phyloP scores from a whole-genome alignment of 306 rosid genomes.

The Gillenia trifoliata region DNA sequence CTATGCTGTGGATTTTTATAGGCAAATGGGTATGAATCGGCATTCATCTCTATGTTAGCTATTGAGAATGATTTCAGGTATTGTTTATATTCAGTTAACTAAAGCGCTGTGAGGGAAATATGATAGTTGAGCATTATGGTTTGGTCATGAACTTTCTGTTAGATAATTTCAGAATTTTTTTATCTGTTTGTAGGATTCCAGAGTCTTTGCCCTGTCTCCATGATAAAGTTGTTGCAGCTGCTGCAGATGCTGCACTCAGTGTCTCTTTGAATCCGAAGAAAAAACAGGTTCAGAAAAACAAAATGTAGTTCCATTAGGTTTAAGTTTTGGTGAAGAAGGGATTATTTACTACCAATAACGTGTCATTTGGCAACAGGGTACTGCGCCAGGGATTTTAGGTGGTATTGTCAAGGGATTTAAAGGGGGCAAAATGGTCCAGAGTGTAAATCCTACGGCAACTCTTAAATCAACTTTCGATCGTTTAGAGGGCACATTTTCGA shows the following conservation, averaged over 20 bases:
- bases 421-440: slow-evolving; percentile 46
- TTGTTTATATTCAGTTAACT: slow-evolving; percentile 3
- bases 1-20: slow-evolving; percentile 30
- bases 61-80: slow-evolving; percentile 75
- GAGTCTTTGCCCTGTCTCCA: slow-evolving; percentile 80
- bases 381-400: slow-evolving; percentile 63
- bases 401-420: slow-evolving; percentile 82
- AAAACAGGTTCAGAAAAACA: slow-evolving; percentile 55
- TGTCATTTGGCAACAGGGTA: slow-evolving; percentile 44
- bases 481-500: slow-evolving; percentile 57
- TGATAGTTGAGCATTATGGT: neutral
- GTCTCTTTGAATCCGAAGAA: slow-evolving; percentile 62
- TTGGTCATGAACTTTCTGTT: neutral
- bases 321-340: neutral
- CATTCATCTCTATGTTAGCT: slow-evolving; percentile 69
- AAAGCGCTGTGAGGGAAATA: slow-evolving; percentile 14
- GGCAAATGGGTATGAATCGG: slow-evolving; percentile 79
- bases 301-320: neutral
- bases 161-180: neutral
- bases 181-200: slow-evolving; percentile 47
- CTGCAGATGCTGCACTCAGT: slow-evolving; percentile 83
- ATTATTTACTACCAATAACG: slow-evolving; percentile 5
- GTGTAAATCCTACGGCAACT: slow-evolving; percentile 22
- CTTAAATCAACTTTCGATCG: slow-evolving; percentile 45
- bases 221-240: slow-evolving; percentile 82